A percentile compares a stretch with the other conserved stretches of the same genome.
Evolutionary conservation across 2,329 filamentous ascomycete genomes (phyloP).

Genomic region (Rasamsonia emersonii): DNA sequence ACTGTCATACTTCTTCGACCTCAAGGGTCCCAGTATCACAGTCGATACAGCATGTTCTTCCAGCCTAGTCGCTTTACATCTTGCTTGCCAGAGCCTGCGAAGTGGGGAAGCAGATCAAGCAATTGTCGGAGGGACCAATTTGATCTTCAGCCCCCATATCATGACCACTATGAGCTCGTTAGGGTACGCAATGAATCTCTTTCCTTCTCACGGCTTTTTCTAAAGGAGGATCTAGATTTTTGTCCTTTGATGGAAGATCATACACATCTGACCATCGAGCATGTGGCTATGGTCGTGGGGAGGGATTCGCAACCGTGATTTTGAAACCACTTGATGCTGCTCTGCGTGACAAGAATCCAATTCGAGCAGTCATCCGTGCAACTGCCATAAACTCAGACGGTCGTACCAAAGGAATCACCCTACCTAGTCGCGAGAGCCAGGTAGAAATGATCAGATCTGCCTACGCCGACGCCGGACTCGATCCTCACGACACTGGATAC

Average conservation of each 20-base stretch:
- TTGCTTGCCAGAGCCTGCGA: constrained; percentile 17
- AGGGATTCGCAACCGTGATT: constrained; percentile 50
- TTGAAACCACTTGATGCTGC: constrained; percentile 51
- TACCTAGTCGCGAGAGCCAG: constrained; percentile 22
- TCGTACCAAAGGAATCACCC: constrained; percentile 30
- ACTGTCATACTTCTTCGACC: constrained; percentile 12
- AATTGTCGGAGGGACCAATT: constrained; percentile 4
- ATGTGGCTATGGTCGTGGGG: constrained; percentile 55
- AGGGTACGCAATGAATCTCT: constrained; percentile 32
- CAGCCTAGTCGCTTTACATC: constrained; percentile 13
- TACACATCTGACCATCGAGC: constrained; percentile 48
- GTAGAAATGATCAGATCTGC: constrained; percentile 16
- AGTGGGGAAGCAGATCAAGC: background rate
- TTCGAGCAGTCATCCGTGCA: constrained; percentile 1
- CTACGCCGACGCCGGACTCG: constrained; percentile 15
- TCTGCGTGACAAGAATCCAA: constrained; percentile 45
- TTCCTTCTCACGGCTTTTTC: too few species aligned
- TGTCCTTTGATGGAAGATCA: constrained; percentile 31
- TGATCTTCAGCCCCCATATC: constrained; percentile 2
- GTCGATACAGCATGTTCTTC: constrained; percentile 15
- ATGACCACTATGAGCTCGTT: constrained; percentile 14
- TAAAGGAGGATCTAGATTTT: constrained; percentile 18
- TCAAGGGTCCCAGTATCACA: constrained; percentile 13
- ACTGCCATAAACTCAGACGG: constrained; percentile 1
- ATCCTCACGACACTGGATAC: constrained; percentile 59